Evolutionary conservation across 768 basidiomycete species (phyloP), one percentile per base, ranked within the genome.

Genomic region (Clathrus columnatus): DNA sequence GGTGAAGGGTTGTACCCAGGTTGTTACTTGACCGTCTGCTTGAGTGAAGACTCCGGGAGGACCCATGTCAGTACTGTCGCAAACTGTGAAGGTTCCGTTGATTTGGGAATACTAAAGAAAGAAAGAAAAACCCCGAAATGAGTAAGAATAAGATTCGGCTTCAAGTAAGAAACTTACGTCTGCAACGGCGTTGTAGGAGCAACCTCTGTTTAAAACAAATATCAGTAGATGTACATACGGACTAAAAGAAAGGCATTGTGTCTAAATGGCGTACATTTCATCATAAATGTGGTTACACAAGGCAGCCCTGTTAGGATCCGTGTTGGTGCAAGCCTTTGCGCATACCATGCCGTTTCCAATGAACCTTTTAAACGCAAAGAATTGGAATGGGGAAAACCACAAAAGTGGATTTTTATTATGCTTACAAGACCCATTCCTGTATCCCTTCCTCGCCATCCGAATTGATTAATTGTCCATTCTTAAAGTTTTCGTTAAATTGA

Each of bases 211-310:
- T n/a, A n/a, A n/a, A n/a, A n/a, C n/a, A n/a, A 20, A 20, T 4
- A 14, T 11, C 7, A 43, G 16, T 26, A 47, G 20, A 5, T 16
- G 17, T 17, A 5, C 2, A 51, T n/a, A 42, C 11, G 27, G 27
- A 18, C 18, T 18, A 17, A 51, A 20, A 8, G 7, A 36, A 36
- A 36, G 24, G 23, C 11, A 36, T 10, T n/a, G n/a, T n/a, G n/a
- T n/a, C n/a, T 2, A 23, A 21, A 10, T 8, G 11, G 44, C 51
- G 21, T 21, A 53, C 51, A 59, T 52, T 24, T 53, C 57, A 30
- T 59, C 57, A 30, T 57, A 59, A 42, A 59, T 56, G 50, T 61
- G 60, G 24, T 59, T 44, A 58, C 60, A 61, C 27, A 59, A 46
- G 14, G 48, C 30, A 11, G 58, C 45, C 1, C 54, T 50, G 47